Conservation (phyloP, 169 alveolate species). For the Neospora caninum region DNA sequence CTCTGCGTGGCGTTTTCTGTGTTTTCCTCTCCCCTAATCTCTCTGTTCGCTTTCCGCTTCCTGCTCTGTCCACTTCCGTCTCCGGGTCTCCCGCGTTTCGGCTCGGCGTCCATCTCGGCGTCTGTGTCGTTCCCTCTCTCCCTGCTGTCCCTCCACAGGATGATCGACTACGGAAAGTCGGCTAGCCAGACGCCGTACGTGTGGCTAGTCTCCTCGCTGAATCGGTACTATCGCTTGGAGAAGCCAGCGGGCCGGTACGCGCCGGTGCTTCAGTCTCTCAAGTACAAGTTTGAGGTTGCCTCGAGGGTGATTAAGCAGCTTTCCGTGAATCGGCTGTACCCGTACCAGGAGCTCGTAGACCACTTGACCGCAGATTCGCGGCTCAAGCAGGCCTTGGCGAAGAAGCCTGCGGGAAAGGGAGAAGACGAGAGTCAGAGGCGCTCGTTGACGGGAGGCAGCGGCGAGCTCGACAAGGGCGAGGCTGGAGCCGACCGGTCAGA, state of each 20-base stretch:
- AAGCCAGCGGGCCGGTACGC: conserved; percentile 56
- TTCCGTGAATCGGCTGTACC: conserved; percentile 1
- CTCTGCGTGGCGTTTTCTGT: background rate
- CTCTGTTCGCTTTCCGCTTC: background rate
- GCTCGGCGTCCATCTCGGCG: background rate
- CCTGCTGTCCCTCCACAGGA: conserved; percentile 17
- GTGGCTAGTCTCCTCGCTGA: conserved; percentile 20
- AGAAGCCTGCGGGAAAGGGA: conserved; percentile 7
- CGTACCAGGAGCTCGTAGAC: conserved; percentile 41
- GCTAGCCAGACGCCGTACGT: conserved; percentile 30
- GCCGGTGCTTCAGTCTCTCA: conserved; percentile 32
- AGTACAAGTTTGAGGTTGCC: conserved; percentile 44
- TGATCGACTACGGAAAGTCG: conserved; percentile 48
- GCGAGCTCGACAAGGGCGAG: background rate
- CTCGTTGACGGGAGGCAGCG: background rate
- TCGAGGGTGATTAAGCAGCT: conserved; percentile 58
- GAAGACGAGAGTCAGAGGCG: background rate
- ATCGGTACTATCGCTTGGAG: conserved; percentile 58
- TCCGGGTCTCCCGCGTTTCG: background rate
- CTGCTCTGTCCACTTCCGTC: background rate
- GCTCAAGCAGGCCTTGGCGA: conserved; percentile 32
- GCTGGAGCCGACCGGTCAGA: background rate
- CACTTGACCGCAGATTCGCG: conserved; percentile 43
- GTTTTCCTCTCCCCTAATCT: background rate
- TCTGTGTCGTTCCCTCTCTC: background rate